Base-by-base conservation (phyloP, 352 stramenopile species). In the Phytophthora multivora region DNA sequence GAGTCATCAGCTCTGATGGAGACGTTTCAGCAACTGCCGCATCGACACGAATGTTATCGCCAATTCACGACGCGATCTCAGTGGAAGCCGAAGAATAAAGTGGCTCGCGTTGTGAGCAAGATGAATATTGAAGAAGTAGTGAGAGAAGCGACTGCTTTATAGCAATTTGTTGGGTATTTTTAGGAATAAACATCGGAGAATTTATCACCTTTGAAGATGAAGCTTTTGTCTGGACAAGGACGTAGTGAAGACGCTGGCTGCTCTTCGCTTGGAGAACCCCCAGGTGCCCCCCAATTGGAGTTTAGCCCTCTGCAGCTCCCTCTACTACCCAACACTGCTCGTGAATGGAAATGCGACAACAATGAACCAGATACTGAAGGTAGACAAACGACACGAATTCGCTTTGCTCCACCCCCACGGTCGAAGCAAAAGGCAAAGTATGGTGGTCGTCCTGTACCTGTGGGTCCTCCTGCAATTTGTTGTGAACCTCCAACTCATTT, bases 21-120 rank as follows among this genome's bases (percentile, higher is more conserved):
- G 10, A 13, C 10, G 5, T 88, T 85, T 16, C 53, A 69, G 30
- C 66, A 67, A 9, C 64, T 90, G 15, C 66, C 26, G 5, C 81
- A 89, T 57, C 75, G 55, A 16, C 79, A 90, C 25, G 75, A 85
- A 62, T 89, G 81, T 51, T 90, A 80, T 23, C 66, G 68, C 2
- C 61, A 77, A 19, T 73, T 59, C 35, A 67, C 42, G 9, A 66
- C 80, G 36, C 77, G 79, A 6, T 87, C 79, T 16, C 52, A 79
- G 28, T 89, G 75, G 77, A 73, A 73, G 21, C 11, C 46, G 2
- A 64, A 61, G 18, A 6, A 5, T 18, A 65, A 59, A 38, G 39
- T 58, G 3, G n/a, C 36, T 31, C 50, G 40, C 3, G n/a, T 15
- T 0, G 57, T 46, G 19, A 72, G 58, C 40, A 59, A 59, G 15